Evolutionary conservation across 257 asterid species (phyloP), one percentile per base, ranked within the genome.

Genomic region (Anisodus acutangulus): DNA sequence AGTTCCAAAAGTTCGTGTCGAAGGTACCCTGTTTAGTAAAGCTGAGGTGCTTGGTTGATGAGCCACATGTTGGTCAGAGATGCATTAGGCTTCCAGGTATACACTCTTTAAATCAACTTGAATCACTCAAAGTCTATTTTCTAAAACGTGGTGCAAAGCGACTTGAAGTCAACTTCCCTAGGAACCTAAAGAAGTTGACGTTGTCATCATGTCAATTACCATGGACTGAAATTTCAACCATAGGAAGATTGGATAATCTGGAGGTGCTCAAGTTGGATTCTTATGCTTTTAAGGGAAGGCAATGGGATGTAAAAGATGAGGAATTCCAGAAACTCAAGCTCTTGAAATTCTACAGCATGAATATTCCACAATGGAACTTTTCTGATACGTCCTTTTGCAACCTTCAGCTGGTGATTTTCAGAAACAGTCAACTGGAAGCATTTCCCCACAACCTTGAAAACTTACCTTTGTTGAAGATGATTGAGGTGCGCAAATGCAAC

Each of bases 141-240:
- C 11, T 37, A 3, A 68, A 15, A 51, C 13, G 16, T 1, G 3
- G 35, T n/a, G 9, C 3, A 3, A 45, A 1, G 35, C 82, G 64
- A 7, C 8, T 22, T 37, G 81, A 47, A 19, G 63, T 72, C 19
- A 4, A 41, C 41, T 71, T 86, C 71, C 89, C 85, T 16, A 1
- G 17, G 11, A 80, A 81, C 53, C 83, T 86, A 4, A 80, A 59
- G 53, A 84, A 84, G 15, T 15, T 86, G 49, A 84, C 83, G 2
- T 64, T 83, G 83, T 58, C 82, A 2, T 68, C 45, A 8, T 85
- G 62, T 69, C 13, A 45, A 16, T 2, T 57, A 31, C 79, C 85
- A 16, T 62, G 83, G 80, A 37, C 17, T 9, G 31, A 74, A 35
- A 58, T 82, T 6, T 37, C 41, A 45, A 49, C 7, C 16, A 22